Base-by-base conservation (phyloP, 1,284 basidiomycete species). In the Neonothopanus nambi region DNA sequence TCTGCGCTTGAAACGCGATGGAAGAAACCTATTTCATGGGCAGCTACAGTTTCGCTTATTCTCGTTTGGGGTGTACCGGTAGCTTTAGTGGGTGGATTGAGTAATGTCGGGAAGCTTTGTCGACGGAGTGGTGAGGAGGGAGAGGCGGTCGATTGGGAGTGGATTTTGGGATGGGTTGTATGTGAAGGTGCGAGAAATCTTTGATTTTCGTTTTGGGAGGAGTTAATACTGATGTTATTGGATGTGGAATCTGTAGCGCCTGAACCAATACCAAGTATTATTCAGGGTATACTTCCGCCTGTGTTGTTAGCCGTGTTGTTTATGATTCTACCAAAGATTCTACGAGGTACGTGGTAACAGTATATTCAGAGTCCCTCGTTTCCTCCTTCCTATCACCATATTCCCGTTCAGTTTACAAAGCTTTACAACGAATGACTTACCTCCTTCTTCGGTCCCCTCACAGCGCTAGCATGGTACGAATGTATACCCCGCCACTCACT, bases 401-500 rank as follows among this genome's bases (percentile, higher is more conserved):
- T n/a, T n/a, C n/a, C n/a, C n/a, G n/a, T n/a, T n/a, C n/a, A n/a
- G n/a, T n/a, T n/a, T n/a, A n/a, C n/a, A n/a, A n/a, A 13, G 18
- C 20, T 20, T 18, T 13, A 23, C 13, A 7, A 28, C n/a, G 42
- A 28, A 23, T 26, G 40, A n/a, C 42, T 44, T 18, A 44, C n/a
- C 5, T 20, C 9, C 35, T 45, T 45, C 13, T 43, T 13, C 3
- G 20, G 11, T 5, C 43, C 18, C 40, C 8, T 24, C 40, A 38
- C 1, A 85, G 82, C 75, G 28, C 66, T 90, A 18, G 82, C 87
- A 13, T 80, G 80, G 66, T 85, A 88, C 61, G 82, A 89, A 65
- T 88, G 89, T 51, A 85, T 87, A 30, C 88, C 89, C 0, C 81
- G 85, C 43, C 78, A 80, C 57, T 89, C 86, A 2, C 75, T 82